phyloP scores from a whole-genome alignment of 306 rosid species.

The Vigna hirtella region DNA sequence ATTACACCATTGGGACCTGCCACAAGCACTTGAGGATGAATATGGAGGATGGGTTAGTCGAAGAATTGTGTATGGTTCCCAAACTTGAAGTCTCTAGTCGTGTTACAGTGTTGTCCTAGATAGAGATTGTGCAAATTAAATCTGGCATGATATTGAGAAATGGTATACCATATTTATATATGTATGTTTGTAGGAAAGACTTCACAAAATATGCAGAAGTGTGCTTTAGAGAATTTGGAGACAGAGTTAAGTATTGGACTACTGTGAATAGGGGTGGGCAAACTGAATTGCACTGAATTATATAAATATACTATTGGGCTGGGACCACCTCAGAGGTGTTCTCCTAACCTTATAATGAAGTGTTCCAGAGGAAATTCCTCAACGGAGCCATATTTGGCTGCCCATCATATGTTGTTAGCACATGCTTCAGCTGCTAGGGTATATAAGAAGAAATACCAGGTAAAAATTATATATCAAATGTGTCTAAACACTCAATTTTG shows the following conservation, averaged over 20 bases:
- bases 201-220: conserved; percentile 71
- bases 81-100: background rate
- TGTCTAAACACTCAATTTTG: too few species aligned
- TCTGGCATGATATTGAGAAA: background rate
- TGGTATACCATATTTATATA: background rate
- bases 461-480: conserved; percentile 16
- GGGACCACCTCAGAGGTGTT: conserved; percentile 63
- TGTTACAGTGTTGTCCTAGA: too few species aligned
- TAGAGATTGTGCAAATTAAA: too few species aligned
- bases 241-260: conserved; percentile 65
- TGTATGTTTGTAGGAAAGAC: conserved; percentile 57
- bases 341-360: conserved; percentile 5
- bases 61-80: background rate
- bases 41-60: conserved; percentile 78
- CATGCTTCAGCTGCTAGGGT: conserved; percentile 70
- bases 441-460: conserved; percentile 60
- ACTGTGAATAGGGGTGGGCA: too few species aligned
- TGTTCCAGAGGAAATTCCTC: conserved; percentile 69
- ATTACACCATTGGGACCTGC: too few species aligned
- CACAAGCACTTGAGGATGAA: too few species aligned
- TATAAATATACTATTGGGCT: conserved; percentile 44
- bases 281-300: too few species aligned
- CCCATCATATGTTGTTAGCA: conserved; percentile 69
- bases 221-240: conserved; percentile 79
- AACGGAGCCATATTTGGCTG: conserved; percentile 63